Evolutionary conservation across 306 rosid genomes (phyloP).

Genomic region (Malus domestica): ASM211411v1 NC_041790.1:33862001-33862500

Average conservation of each 20-base stretch:
- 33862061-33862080: slow-evolving; percentile 7
- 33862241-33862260: no score
- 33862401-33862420: no score
- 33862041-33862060: slow-evolving; percentile 5
- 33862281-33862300: no score
- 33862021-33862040: slow-evolving; percentile 2
- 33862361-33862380: not conserved
- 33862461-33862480: no score
- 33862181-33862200: not conserved
- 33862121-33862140: slow-evolving; percentile 13
- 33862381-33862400: not conserved
- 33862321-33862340: not conserved
- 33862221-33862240: no score
- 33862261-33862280: no score
- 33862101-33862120: slow-evolving; percentile 2
- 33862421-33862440: no score
- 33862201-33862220: not conserved
- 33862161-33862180: slow-evolving; percentile 8
- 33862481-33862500: no score
- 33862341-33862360: not conserved
- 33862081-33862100: not conserved
- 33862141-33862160: slow-evolving; percentile 10
- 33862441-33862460: no score
- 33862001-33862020: slow-evolving; percentile 7
- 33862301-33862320: no score